A percentile compares a stretch with the other conserved stretches of the same genome.
These are phyloP conservation scores for Hibiscus tridactylites DNA, from an alignment of 345 rosid genomes.

Conservation along the genomic window DNA sequence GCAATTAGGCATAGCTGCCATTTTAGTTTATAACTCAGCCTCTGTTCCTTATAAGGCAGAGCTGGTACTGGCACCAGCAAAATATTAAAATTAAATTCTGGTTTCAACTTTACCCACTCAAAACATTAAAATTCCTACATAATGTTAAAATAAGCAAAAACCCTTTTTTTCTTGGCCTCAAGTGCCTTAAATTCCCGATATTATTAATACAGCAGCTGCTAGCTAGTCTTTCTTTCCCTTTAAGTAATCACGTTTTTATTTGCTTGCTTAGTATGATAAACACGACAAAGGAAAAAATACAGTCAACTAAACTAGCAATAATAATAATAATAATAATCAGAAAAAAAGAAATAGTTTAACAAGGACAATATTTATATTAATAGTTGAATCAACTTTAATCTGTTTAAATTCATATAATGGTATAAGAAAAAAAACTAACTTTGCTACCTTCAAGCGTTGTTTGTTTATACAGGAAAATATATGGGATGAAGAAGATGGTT, in stretches of 20 bases:
- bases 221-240: neutral
- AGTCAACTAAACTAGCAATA: neutral
- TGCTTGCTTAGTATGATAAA: neutral
- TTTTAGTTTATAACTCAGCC: neutral
- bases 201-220: neutral
- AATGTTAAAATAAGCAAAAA: neutral
- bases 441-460: neutral
- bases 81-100: neutral
- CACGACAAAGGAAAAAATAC: neutral
- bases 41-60: neutral
- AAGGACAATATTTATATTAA: neutral
- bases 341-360: neutral
- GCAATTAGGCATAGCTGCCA: neutral
- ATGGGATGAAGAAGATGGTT: neutral
- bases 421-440: neutral
- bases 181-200: neutral
- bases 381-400: neutral
- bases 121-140: neutral
- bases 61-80: slow-evolving; percentile 7
- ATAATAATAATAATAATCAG: neutral
- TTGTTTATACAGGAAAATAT: neutral
- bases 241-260: neutral
- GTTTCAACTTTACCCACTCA: neutral
- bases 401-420: neutral
- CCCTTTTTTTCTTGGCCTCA: neutral